Percentiles rank a stretch among this genome's conserved stretches.
Evolutionary conservation across 495 filamentous ascomycete genomes (phyloP).

Genomic region (Aspergillus leporis): DNA sequence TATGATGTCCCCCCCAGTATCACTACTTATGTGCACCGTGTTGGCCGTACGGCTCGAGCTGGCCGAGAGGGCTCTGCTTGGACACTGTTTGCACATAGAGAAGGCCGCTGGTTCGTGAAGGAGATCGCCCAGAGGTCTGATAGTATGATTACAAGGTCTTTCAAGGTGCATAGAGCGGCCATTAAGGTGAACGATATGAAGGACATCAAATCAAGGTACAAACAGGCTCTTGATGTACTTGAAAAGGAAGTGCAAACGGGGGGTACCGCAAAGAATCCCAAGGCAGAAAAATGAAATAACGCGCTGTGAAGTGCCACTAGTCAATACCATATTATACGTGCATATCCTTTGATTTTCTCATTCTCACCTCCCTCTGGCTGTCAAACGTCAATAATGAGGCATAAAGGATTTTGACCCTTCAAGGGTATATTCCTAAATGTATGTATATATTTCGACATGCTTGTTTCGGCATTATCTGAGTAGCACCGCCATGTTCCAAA

Average conservation of each 20-base stretch:
- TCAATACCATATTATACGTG: background rate
- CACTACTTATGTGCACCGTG: constrained; percentile 86
- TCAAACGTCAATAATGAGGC: too few species aligned
- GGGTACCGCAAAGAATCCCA: constrained; percentile 11
- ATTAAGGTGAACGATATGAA: constrained; percentile 40
- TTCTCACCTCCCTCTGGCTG: background rate
- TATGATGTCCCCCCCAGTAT: constrained; percentile 86
- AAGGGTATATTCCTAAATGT: too few species aligned
- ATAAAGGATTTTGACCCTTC: too few species aligned
- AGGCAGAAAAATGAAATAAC: background rate
- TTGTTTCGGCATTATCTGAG: too few species aligned
- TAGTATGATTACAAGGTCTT: constrained; percentile 45
- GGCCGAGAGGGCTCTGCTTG: constrained; percentile 76
- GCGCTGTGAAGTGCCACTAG: background rate
- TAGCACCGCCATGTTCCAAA: too few species aligned
- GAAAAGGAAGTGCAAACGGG: constrained; percentile 42
- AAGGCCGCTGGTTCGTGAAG: constrained; percentile 86
- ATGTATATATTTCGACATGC: too few species aligned
- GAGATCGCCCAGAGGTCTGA: constrained; percentile 58
- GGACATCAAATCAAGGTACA: constrained; percentile 58
- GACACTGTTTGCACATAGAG: constrained; percentile 74
- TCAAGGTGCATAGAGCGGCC: constrained; percentile 45
- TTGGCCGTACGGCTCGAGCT: constrained; percentile 87
- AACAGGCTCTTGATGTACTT: constrained; percentile 53
- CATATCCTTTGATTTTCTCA: background rate